A percentile compares a stretch with the other conserved stretches of the same genome.
These are phyloP conservation scores for Trichoderma lentiforme DNA, from an alignment of 2,329 filamentous ascomycete genomes.

Conservation along the genomic window DNA sequence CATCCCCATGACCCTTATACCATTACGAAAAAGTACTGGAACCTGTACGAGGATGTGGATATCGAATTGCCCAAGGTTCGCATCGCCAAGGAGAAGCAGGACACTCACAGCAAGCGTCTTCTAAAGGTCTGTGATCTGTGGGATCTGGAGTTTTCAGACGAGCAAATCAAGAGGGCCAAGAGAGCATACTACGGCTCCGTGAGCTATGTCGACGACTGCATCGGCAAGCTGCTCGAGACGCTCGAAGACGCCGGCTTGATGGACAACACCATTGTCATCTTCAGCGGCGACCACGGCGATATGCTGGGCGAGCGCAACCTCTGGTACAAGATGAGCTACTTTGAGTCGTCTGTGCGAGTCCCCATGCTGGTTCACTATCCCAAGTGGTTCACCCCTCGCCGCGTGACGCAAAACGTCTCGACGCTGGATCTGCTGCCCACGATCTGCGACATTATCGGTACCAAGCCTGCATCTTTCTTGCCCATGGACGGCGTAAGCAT, in stretches of 20 bases:
- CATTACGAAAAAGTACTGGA: slow-evolving; percentile 92
- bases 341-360: slow-evolving; percentile 84
- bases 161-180: slow-evolving; percentile 80
- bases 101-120: slow-evolving; percentile 82
- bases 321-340: slow-evolving; percentile 99
- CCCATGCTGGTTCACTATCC: slow-evolving; percentile 84
- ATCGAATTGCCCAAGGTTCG: slow-evolving; percentile 77
- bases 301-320: slow-evolving; percentile 91
- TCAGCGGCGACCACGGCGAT: slow-evolving; percentile 91
- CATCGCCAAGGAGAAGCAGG: slow-evolving; percentile 77
- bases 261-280: slow-evolving; percentile 86
- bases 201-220: slow-evolving; percentile 90
- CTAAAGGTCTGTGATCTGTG: slow-evolving; percentile 84
- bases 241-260: slow-evolving; percentile 76
- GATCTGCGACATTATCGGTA: slow-evolving; percentile 76
- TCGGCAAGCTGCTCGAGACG: slow-evolving; percentile 75
- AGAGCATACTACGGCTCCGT: slow-evolving; percentile 91
- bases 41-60: slow-evolving; percentile 83
- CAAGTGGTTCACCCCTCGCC: slow-evolving; percentile 68
- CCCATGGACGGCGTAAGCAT: slow-evolving; percentile 84
- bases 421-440: slow-evolving; percentile 89
- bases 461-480: slow-evolving; percentile 64
- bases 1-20: slow-evolving; percentile 95
- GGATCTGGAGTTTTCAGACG: slow-evolving; percentile 77
- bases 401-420: slow-evolving; percentile 79